Evolutionary conservation across 2,329 filamentous ascomycete genomes (phyloP).

Genomic region (Reticulascus tulasneorum): DNA sequence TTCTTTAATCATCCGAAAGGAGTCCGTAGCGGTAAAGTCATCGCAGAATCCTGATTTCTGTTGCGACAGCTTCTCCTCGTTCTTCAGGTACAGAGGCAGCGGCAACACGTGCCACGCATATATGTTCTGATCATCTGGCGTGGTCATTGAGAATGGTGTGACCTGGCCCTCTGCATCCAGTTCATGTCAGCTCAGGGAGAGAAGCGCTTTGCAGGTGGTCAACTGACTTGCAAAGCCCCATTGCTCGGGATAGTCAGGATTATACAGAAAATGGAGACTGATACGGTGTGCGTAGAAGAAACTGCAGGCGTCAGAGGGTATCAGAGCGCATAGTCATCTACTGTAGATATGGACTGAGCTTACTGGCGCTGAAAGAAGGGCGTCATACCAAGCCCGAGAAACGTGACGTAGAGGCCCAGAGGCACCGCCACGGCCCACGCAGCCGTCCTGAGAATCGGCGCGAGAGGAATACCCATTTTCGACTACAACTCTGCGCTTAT

Average conservation of each 20-base stretch:
- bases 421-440: constrained; percentile 55
- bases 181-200: constrained; percentile 1
- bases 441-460: constrained; percentile 31
- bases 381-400: constrained; percentile 62
- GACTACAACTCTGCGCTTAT: background rate
- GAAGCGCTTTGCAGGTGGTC: background rate
- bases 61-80: constrained; percentile 59
- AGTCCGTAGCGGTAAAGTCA: constrained; percentile 53
- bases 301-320: constrained; percentile 40
- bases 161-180: constrained; percentile 69
- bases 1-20: constrained; percentile 58
- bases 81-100: constrained; percentile 66
- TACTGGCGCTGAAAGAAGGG: constrained; percentile 79
- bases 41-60: constrained; percentile 45
- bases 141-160: constrained; percentile 74
- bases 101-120: constrained; percentile 93
- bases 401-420: constrained; percentile 61
- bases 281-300: constrained; percentile 81
- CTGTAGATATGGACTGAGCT: constrained; percentile 26
- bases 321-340: background rate
- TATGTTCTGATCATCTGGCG: constrained; percentile 70
- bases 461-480: constrained; percentile 26
- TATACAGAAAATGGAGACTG: constrained; percentile 66
- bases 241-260: constrained; percentile 71
- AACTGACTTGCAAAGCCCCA: constrained; percentile 80